Conservation (phyloP, 208 protist genomes). For the Leptomonas seymouri region DNA sequence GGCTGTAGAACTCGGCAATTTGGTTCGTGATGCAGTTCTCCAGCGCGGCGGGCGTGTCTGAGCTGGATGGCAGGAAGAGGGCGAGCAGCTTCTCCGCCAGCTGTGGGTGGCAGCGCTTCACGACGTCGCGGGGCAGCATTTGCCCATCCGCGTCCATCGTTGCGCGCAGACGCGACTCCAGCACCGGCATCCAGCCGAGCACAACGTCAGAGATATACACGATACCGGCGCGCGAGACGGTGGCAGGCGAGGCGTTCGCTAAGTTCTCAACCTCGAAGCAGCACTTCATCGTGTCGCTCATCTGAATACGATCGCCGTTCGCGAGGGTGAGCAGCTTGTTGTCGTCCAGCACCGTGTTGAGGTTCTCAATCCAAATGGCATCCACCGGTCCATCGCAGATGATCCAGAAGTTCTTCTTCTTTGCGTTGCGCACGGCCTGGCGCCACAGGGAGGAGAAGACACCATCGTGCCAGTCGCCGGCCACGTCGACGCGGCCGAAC, state of each 20-base stretch:
- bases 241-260: constrained; percentile 99
- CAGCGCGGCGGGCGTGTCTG: constrained; percentile 32
- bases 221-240: constrained; percentile 98
- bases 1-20: constrained; percentile 87
- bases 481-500: constrained; percentile 95
- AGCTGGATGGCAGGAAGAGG: constrained; percentile 76
- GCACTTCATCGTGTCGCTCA: constrained; percentile 96
- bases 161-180: constrained; percentile 81
- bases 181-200: constrained; percentile 94
- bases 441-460: constrained; percentile 95
- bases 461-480: constrained; percentile 97
- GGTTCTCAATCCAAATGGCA: constrained; percentile 99
- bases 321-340: constrained; percentile 99
- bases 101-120: constrained; percentile 70
- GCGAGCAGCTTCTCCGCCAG: constrained; percentile 83
- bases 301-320: constrained; percentile 97
- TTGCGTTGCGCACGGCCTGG: constrained; percentile 84
- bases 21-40: constrained; percentile 56
- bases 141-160: constrained; percentile 68
- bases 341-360: constrained; percentile 99
- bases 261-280: constrained; percentile 98
- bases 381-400: constrained; percentile 98
- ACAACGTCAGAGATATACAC: constrained; percentile 97
- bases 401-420: constrained; percentile 96
- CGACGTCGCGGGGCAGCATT: constrained; percentile 82